Evolutionary conservation across 1,284 basidiomycete genomes (phyloP), one percentile per base, ranked within the genome.

Genomic region (Porogramme epimiltina): DNA sequence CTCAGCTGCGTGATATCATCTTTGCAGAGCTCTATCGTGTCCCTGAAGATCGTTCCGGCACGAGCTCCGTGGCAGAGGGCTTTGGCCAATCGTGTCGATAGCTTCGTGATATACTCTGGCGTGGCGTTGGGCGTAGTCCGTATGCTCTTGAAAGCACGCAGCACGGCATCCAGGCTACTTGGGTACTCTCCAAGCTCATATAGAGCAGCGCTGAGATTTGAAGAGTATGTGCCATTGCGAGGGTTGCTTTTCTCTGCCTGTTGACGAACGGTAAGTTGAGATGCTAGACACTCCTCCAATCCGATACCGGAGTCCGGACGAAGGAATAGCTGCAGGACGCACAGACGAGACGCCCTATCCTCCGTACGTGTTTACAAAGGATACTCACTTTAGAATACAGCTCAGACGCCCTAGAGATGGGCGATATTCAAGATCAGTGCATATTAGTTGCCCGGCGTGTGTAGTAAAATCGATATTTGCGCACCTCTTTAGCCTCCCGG

Each of bases 171-270:
- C 3, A 62, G 38, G 36, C 55, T 62, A 11, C 48, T 56, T 0
- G 41, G 16, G 42, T 71, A 72, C 42, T 69, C 63, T 9, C 67
- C 68, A 16, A 60, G 34, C 43, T 72, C 70, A 54, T 65, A 71
- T 2, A 70, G 44, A 1, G 70, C 67, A 0, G 70, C 68, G 37
- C 70, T 72, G 20, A 70, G 55, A 45, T 72, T 72, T 1, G 70
- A 67, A 0, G 69, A 64, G 48, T 71, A 70, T 0, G 61, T 57
- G 4, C 57, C 43, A 43, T 64, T 52, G 10, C 13, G 44, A 2
- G 49, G 45, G 15, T 55, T 54, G 3, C 46, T 37, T 13, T 44
- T 25, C 31, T 62, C 58, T 23, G 64, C 59, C 56, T 57, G 23
- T 31, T 13, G 28, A 31, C 13, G 28, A 31, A 8, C 28, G n/a